Evolutionary conservation across 73 alveolate species (phyloP), one percentile per base, ranked within the genome.

Genomic region (Uronychia binucleata): DNA sequence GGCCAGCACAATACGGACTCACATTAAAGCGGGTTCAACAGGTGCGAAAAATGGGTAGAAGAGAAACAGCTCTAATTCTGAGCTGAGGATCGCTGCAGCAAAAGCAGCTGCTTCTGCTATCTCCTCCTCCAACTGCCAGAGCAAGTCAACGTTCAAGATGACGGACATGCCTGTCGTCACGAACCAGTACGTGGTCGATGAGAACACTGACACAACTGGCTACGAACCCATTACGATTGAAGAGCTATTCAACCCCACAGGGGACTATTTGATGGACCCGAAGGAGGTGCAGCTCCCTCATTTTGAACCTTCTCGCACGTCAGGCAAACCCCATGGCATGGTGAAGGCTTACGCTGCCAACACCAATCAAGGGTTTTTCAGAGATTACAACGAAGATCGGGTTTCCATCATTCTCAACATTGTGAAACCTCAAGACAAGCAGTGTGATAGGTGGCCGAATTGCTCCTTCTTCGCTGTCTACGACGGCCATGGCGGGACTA

Each of bases 401-500:
- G 98, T 94, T 27, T 89, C 96, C 28, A 91, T 94, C 1, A 94
- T 87, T 13, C 77, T 94, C 30, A 94, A 94, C 80, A 91, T 94
- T 31, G 86, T 81, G 78, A 93, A 91, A 74, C 96, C 96, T 34
- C 30, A 31, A 30, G 80, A 85, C 80, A 78, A 88, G 33, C 79
- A 76, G 25, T 81, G 82, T 79, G 79, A 34, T 34, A 96, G 91
- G n/a, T 85, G 91, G 91, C 91, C 91, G 1, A 33, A 85, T 31
- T 34, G 76, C 11, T 85, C 85, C 81, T 93, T 93, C 83, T 93
- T 93, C 77, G 98, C 91, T 59, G 92, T 93, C 31, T 93, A 88
- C 86, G 98, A 93, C 80, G 98, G 98, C 26, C 98, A 93, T 74
- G 98, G 98, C 0, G 98, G 98, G 0, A 75, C 91, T 31, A 92